Percentiles rank a stretch among this genome's conserved stretches.
These are phyloP conservation scores for Hypsizygus marmoreus DNA, from an alignment of 768 basidiomycete genomes.

Conservation along the genomic window DNA sequence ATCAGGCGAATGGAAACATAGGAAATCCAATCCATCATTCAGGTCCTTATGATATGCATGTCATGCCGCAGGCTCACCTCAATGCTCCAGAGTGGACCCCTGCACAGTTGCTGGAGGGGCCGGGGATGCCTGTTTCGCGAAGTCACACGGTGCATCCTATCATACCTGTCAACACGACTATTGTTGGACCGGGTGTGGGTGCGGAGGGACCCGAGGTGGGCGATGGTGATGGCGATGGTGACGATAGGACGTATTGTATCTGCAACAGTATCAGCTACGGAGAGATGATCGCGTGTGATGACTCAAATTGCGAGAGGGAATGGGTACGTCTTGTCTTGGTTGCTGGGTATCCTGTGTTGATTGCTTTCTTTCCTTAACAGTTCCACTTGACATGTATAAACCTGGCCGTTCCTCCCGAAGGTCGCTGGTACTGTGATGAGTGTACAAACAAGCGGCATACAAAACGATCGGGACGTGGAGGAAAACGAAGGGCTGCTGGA, in stretches of 20 bases:
- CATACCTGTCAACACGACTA: constrained; percentile 23
- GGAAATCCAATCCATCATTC: constrained; percentile 36
- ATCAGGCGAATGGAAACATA: constrained; percentile 34
- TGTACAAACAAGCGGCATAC: constrained; percentile 60
- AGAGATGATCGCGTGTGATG: constrained; percentile 95
- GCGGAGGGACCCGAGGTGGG: constrained; percentile 39
- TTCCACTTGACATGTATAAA: constrained; percentile 82
- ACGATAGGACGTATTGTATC: constrained; percentile 79
- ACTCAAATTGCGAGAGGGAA: constrained; percentile 75
- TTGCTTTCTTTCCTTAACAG: constrained; percentile 36
- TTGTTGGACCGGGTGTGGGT: constrained; percentile 35
- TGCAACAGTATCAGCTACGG: constrained; percentile 86
- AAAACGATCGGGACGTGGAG: constrained; percentile 54
- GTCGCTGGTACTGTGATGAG: constrained; percentile 74
- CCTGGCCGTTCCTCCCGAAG: constrained; percentile 64
- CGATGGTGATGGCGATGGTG: constrained; percentile 57
- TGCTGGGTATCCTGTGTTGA: constrained; percentile 5
- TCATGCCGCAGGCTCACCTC: constrained; percentile 29
- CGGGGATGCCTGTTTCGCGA: constrained; percentile 73
- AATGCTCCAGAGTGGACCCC: constrained; percentile 51
- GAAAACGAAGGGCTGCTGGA: constrained; percentile 45
- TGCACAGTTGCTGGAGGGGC: constrained; percentile 68
- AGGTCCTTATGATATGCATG: constrained; percentile 43
- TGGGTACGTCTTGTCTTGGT: constrained; percentile 66
- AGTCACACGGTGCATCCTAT: constrained; percentile 34